Conservation (phyloP, 1,284 basidiomycete species). For the Ustilago bromivora region DNA sequence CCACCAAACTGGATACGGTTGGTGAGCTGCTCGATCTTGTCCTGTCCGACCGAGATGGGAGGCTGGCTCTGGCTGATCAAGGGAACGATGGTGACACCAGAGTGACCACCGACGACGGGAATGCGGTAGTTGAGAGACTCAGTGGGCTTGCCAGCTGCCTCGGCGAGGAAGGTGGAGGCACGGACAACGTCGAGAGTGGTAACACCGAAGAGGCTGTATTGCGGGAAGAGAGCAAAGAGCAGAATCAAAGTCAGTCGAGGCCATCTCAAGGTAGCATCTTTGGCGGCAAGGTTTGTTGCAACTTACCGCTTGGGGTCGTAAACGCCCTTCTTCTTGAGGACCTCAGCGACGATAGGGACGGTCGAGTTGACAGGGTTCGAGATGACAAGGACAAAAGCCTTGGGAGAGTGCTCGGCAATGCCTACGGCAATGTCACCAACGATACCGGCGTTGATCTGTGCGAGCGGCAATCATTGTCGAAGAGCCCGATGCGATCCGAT, state of each 20-base stretch:
- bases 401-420: constrained; percentile 85
- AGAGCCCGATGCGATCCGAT: neutral
- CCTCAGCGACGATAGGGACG: constrained; percentile 90
- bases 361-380: constrained; percentile 97
- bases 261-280: too few species aligned
- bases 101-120: constrained; percentile 95
- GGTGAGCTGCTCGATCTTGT: constrained; percentile 77
- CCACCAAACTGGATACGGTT: constrained; percentile 91
- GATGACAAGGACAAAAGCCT: constrained; percentile 94
- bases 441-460: constrained; percentile 96
- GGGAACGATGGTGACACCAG: constrained; percentile 94
- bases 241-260: too few species aligned
- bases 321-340: constrained; percentile 74
- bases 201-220: constrained; percentile 83
- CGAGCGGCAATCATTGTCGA: neutral
- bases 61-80: constrained; percentile 83
- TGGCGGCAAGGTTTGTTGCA: constrained; percentile 28
- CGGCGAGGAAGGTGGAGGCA: constrained; percentile 91
- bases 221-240: too few species aligned
- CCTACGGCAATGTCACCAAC: constrained; percentile 91
- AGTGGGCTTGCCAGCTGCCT: constrained; percentile 79
- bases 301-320: constrained; percentile 80
- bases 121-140: constrained; percentile 74
- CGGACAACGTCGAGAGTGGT: constrained; percentile 98
- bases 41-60: constrained; percentile 55